phyloP scores from a whole-genome alignment of 345 rosid genomes.

The Chamaenerion angustifolium region DNA sequence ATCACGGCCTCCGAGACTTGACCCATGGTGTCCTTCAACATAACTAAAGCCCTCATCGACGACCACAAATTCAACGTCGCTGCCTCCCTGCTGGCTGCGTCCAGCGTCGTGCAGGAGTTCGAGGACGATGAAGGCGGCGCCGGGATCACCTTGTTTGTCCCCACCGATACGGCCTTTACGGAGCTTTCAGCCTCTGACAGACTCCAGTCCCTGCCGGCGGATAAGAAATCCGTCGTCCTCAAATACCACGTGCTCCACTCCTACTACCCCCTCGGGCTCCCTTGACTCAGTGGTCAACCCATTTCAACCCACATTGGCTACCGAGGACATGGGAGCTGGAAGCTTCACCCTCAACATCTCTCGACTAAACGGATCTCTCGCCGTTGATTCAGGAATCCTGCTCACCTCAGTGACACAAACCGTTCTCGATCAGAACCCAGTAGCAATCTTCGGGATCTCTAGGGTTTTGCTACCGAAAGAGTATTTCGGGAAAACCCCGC shows the following conservation, averaged over 20 bases:
- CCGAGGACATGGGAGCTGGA: constrained; percentile 68
- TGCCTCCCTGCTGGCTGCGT: constrained; percentile 63
- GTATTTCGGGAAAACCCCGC: constrained; percentile 32
- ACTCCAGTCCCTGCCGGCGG: constrained; percentile 67
- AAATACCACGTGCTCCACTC: constrained; percentile 82
- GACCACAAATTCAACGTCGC: constrained; percentile 84
- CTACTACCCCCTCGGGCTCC: constrained; percentile 85
- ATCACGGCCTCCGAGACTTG: constrained; percentile 58
- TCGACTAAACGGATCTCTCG: constrained; percentile 60
- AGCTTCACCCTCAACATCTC: constrained; percentile 77
- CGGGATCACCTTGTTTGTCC: constrained; percentile 79
- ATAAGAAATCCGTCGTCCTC: constrained; percentile 49
- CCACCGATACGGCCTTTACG: constrained; percentile 62
- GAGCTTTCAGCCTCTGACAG: constrained; percentile 48
- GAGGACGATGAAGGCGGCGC: constrained; percentile 80
- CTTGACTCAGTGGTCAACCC: constrained; percentile 85
- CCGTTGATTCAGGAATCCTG: constrained; percentile 63
- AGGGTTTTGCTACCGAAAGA: constrained; percentile 72
- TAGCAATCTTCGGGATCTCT: constrained; percentile 80
- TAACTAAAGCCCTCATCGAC: constrained; percentile 57
- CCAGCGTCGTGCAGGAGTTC: constrained; percentile 62
- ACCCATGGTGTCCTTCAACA: constrained; percentile 50
- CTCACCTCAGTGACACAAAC: constrained; percentile 80
- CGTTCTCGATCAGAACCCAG: constrained; percentile 75
- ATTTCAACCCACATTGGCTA: constrained; percentile 80